Percentiles rank a stretch among this genome's conserved stretches.
Conservation (phyloP, 2,329 filamentous ascomycete genomes). For the Byssoonygena ceratinophila region DNA sequence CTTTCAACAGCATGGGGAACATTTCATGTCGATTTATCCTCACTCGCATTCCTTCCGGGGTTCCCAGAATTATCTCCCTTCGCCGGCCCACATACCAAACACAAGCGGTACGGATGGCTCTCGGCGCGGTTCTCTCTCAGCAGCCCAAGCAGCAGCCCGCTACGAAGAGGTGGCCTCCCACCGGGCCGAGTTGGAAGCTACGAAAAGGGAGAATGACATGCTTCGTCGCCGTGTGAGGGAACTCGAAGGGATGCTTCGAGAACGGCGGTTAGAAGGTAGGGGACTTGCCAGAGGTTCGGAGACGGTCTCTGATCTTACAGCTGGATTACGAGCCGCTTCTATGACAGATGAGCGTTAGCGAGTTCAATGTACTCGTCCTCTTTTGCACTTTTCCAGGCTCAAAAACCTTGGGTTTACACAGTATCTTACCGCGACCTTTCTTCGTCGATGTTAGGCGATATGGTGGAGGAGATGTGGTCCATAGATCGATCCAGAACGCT, state of each 20-base stretch:
- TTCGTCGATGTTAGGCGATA: no score
- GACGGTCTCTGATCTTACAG: conserved; percentile 14
- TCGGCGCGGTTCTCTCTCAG: conserved; percentile 22
- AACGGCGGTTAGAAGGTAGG: conserved; percentile 18
- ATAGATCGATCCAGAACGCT: no score
- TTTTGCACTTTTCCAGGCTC: background rate
- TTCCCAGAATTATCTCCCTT: background rate
- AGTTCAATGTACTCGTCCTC: no score
- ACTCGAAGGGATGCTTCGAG: conserved; percentile 32
- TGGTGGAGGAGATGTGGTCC: no score
- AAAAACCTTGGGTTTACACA: no score
- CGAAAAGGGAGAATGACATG: conserved; percentile 39
- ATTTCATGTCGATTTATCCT: conserved; percentile 21
- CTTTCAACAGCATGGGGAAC: conserved; percentile 23
- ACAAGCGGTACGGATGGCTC: conserved; percentile 1
- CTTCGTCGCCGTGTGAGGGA: conserved; percentile 37
- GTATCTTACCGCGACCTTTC: no score
- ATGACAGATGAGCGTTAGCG: conserved; percentile 11
- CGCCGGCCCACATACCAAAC: background rate
- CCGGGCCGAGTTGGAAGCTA: conserved; percentile 35
- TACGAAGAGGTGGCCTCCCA: conserved; percentile 37
- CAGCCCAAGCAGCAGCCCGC: conserved; percentile 26
- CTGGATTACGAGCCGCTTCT: conserved; percentile 14
- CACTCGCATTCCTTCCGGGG: conserved; percentile 23
- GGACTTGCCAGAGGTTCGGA: conserved; percentile 5